Base-by-base conservation (phyloP, 1,284 basidiomycete species). In the Dichomitus squalens region DNA sequence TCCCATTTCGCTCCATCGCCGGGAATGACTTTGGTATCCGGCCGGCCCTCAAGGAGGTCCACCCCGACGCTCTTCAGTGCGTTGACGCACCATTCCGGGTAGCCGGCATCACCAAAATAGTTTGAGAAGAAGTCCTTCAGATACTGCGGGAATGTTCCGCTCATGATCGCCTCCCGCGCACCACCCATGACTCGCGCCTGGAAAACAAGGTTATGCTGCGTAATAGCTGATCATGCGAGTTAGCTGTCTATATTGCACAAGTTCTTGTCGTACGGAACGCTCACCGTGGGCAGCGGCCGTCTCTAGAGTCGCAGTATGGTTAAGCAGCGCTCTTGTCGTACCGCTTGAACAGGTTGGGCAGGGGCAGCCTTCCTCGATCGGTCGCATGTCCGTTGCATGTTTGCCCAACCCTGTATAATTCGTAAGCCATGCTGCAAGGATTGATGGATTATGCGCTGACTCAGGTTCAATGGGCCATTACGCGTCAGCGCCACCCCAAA, bases 401-500 rank as follows among this genome's bases (percentile, higher is more conserved):
- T 87, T 90, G 55, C 78, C 81, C 29, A 93, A 76, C 60, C 82
- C 91, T 84, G 60, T 33, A 47, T 12, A 9, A 16, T n/a, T 14
- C 33, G 35, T 23, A 18, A 48, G 51, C 21, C 39, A 34, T 20
- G 9, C 20, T 16, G 35, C 34, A 36, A 25, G 44, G 34, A 21
- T 23, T 46, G 14, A 4, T 31, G 20, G 29, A 23, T 14, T 9
- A 12, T 25, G 11, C 46, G 20, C 21, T 50, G 64, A 90, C 90
- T 83, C 16, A 94, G 80, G 70, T 94, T 94, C 18, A 95, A 66
- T 8, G 92, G 90, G 0, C 92, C 92, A 16, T 75, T 79, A 66
- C 85, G 84, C 8, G 93, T 94, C 56, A 95, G 71, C 3, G 92
- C 93, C 14, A 95, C 88, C 1, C 92, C 92, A 68, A 95, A 95